phyloP scores from a whole-genome alignment of 2,329 filamentous ascomycete species.

The Monosporascus sp. region DNA sequence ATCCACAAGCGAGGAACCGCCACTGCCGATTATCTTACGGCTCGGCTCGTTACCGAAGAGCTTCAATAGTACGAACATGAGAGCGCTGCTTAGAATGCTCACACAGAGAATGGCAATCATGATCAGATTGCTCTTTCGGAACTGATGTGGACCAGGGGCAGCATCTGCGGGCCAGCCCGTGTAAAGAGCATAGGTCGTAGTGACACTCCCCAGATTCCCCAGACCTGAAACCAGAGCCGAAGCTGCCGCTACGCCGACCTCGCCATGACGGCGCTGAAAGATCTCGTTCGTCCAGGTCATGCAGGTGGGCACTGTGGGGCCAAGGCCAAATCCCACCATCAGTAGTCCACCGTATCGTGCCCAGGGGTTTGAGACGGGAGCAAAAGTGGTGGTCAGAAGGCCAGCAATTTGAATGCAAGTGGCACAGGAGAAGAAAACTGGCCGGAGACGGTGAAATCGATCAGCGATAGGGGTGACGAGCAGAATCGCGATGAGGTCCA shows the following conservation, averaged over 20 bases:
- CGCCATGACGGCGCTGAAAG: constrained; percentile 83
- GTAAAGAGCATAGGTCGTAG: constrained; percentile 86
- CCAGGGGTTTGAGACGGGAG: constrained; percentile 63
- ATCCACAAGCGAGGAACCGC: constrained; percentile 31
- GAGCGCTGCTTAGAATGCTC: constrained; percentile 67
- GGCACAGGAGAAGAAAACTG: constrained; percentile 74
- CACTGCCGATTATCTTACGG: constrained; percentile 35
- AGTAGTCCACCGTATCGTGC: constrained; percentile 83
- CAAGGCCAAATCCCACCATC: constrained; percentile 84
- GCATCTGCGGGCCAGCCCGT: constrained; percentile 79
- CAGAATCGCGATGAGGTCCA: constrained; percentile 84
- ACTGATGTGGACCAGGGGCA: constrained; percentile 61
- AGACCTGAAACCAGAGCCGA: constrained; percentile 80
- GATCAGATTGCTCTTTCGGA: constrained; percentile 75
- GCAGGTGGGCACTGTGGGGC: constrained; percentile 84
- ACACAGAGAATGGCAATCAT: constrained; percentile 81
- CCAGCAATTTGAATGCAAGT: constrained; percentile 76
- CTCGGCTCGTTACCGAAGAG: constrained; percentile 50
- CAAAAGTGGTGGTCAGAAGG: constrained; percentile 73
- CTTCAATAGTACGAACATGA: constrained; percentile 63
- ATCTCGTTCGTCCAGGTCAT: constrained; percentile 93
- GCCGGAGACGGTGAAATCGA: constrained; percentile 74
- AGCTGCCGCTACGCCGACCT: constrained; percentile 84
- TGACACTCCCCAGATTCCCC: constrained; percentile 79
- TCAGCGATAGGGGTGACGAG: constrained; percentile 81